Evolutionary conservation across 2,329 filamentous ascomycete species (phyloP), one percentile per base, ranked within the genome.

Genomic region (Mollisiaceae sp.): DNA sequence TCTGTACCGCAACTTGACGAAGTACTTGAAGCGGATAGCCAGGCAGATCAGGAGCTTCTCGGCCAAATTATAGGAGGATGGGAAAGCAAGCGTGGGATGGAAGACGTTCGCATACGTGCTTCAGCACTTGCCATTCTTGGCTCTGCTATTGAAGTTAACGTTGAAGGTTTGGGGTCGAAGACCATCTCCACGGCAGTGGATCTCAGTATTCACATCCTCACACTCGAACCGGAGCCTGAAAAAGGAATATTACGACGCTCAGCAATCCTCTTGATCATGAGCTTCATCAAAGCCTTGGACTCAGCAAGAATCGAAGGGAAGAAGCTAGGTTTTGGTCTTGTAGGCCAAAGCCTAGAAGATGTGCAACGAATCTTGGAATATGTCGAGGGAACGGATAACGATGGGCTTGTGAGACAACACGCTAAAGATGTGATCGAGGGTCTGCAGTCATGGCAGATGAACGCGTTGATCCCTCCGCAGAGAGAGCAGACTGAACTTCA

Each of bases 71-170:
- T 92, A 0, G 79, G 83, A 15, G 89, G 88, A 0, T 92, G 90
- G 90, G 83, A 89, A 69, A 84, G 87, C 67, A 88, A 86, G 63
- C 79, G 83, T 18, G 89, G 88, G 0, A 83, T 83, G 65, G 90
- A 93, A 75, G 90, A 93, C 72, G 80, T 92, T 14, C 83, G 91
- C 4, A 84, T 93, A 70, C 86, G 91, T 0, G 80, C 89, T 15
- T 92, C 90, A 24, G 88, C 90, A 4, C 76, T 93, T 8, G 90
- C 89, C 4, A 83, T 93, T 56, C 80, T 93, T 52, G 84, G 85
- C 0, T 78, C 78, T 1, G 82, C 82, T 0, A 76, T 92, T 32
- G 89, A 92, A 74, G 85, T 82, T 1, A 89, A 88, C 69, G 78
- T 89, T 4, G 77, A 78, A 1, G 87, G 86, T 0, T 76, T 89